A percentile compares a stretch with the other conserved stretches of the same genome.
Conservation (phyloP, 108 stramenopile species). For the Nitzschia sp. region DNA sequence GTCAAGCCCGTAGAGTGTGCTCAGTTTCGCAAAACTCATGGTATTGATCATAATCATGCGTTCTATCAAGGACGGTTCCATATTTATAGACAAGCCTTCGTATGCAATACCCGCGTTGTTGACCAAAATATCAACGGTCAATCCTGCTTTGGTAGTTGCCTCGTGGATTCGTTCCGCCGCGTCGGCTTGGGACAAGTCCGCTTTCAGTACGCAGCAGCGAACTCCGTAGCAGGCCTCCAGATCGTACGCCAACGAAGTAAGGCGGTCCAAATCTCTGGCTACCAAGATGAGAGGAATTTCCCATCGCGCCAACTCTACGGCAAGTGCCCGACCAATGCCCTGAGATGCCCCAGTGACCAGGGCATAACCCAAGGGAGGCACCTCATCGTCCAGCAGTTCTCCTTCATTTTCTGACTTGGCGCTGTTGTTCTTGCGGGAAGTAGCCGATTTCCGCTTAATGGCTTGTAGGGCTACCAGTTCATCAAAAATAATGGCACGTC, state of each 20-base stretch:
- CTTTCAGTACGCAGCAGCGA: slow-evolving; percentile 70
- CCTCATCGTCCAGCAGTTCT: too few relatives aligned
- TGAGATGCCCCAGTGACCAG: slow-evolving; percentile 83
- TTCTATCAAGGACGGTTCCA: slow-evolving; percentile 34
- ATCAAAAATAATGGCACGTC: slow-evolving; percentile 51
- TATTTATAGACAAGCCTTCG: slow-evolving; percentile 62
- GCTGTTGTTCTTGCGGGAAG: neutral
- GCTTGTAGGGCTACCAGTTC: slow-evolving; percentile 48
- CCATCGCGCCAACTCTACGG: slow-evolving; percentile 84
- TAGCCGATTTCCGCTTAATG: slow-evolving; percentile 30
- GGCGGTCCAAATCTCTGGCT: slow-evolving; percentile 64
- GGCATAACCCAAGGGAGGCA: slow-evolving; percentile 56
- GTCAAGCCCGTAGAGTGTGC: slow-evolving; percentile 72
- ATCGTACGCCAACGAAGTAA: slow-evolving; percentile 68
- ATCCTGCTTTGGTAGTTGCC: slow-evolving; percentile 63
- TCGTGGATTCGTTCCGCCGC: slow-evolving; percentile 65
- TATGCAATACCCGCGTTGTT: slow-evolving; percentile 82
- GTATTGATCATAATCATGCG: slow-evolving; percentile 74
- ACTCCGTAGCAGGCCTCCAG: slow-evolving; percentile 83
- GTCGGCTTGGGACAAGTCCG: slow-evolving; percentile 67
- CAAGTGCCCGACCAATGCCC: slow-evolving; percentile 83
- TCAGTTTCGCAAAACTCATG: slow-evolving; percentile 54
- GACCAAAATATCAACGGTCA: slow-evolving; percentile 77
- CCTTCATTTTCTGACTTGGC: neutral
- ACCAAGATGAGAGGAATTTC: slow-evolving; percentile 84